Evolutionary conservation across 129 eudicot genomes (phyloP), one percentile per base, ranked within the genome.

Genomic region (sunflower (Helianthus annuus)): DNA sequence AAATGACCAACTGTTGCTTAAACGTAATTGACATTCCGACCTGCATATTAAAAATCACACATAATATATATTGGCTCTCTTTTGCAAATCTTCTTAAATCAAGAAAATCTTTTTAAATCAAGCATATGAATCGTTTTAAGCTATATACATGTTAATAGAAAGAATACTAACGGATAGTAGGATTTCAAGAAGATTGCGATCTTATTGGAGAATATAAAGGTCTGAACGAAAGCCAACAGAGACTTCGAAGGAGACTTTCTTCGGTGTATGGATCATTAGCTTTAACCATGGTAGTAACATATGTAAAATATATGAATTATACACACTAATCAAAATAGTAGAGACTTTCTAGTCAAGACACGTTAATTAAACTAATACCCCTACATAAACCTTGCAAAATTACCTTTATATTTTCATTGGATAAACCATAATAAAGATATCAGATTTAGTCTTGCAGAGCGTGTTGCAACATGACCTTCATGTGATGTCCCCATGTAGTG

Each of bases 131-230:
- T 48, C 34, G 16, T n/a, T 36, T 69, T 54, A 38, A 46, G 10
- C 5, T 53, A 45, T 10, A 54, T 7, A 19, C 22, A 10, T 24
- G 44, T 6, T 8, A 70, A 70, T 53, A 61, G 19, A 69, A 19
- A 60, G 62, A 68, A 12, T 39, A 75, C 85, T 75, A 66, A 94
- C 97, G 96, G 94, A 87, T 97, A 94, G 72, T 90, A 94, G 0
- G 99, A 85, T 78, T 94, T 95, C 81, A 97, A 95, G 85, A 95
- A 95, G 48, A 95, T 71, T 15, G 99, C 88, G 59, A 94, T 86
- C 73, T 82, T 86, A 80, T 94, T 90, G 69, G 99, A 90, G 87
- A 84, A 94, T 36, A 94, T 82, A 68, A 82, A 86, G 70, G 73
- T 90, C 62, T 90, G 89, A 44, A 94, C 99, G 29, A 90, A 94